Evolutionary conservation across 257 asterid genomes (phyloP).

Genomic region (Solanum bukasovii): DNA sequence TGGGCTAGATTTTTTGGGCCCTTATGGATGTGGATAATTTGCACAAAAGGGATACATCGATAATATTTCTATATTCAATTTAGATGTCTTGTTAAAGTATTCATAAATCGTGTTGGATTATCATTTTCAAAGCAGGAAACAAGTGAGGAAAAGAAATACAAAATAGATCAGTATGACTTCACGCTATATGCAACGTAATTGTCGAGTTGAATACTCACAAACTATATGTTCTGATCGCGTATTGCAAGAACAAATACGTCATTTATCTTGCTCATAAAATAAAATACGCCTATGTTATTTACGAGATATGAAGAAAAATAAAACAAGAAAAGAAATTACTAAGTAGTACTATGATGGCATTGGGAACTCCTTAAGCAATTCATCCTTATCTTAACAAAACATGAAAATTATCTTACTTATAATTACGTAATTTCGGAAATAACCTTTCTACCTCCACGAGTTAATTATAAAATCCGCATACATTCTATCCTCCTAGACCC

Average conservation of each 20-base stretch:
- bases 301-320: neutral
- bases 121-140: neutral
- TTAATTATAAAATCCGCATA: too few species aligned
- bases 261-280: neutral
- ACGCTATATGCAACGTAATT: neutral
- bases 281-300: neutral
- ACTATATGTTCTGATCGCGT: neutral
- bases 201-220: neutral
- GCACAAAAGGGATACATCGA: neutral
- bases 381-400: neutral
- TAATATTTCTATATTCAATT: neutral
- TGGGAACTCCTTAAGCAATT: neutral
- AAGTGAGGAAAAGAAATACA: neutral
- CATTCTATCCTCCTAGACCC: neutral
- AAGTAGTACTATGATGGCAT: neutral
- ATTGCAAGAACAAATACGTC: neutral
- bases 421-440: neutral
- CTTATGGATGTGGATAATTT: neutral
- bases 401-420: neutral
- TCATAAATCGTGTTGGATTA: neutral
- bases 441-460: neutral
- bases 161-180: neutral
- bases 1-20: neutral
- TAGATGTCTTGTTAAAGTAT: neutral
- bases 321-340: neutral